Evolutionary conservation across 306 rosid genomes (phyloP), one percentile per base, ranked within the genome.

Genomic region (Rosa multiflora): DNA sequence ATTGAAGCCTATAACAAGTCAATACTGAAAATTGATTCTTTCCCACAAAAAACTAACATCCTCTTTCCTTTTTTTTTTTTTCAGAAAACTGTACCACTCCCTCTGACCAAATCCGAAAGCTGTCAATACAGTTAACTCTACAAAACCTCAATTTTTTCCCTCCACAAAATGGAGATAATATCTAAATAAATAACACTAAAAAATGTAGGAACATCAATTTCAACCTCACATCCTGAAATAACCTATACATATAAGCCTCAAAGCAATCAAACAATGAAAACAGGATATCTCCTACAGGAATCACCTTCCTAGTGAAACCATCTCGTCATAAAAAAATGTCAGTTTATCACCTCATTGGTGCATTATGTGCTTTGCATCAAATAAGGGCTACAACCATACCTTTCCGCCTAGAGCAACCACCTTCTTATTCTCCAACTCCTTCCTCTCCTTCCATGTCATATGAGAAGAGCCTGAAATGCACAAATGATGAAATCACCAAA

Each of bases 361-460:
- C 67, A 26, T 3, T 62, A 62, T n/a, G 63, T 71, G 63, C 29
- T 58, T 10, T 75, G 47, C 52, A 86, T 74, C 48, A 82, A 32
- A 66, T 17, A 37, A 68, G 77, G 40, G 40, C 66, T 35, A 80
- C 37, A 23, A 35, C 29, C 44, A 71, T 83, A 92, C 97, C 94
- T 94, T 94, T 70, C 97, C 97, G 59, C 98, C 97, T 47, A 92
- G 90, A 72, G 94, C 86, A 77, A 91, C 85, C n/a, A 90, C 81
- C 79, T 86, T 94, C 74, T 29, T 83, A 80, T 89, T 82, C 85
- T 94, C 97, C 56, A 85, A 75, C 78, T 85, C 89, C 80, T 94
- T 94, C 72, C 87, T 87, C 76, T 92, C 94, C 78, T 87, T 94
- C 97, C 98, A 94, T 70, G 95, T 43, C 97, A 92, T 90, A 83